Base-by-base conservation (phyloP, 2,329 filamentous ascomycete genomes). In the Macroventuria anomochaeta region DNA sequence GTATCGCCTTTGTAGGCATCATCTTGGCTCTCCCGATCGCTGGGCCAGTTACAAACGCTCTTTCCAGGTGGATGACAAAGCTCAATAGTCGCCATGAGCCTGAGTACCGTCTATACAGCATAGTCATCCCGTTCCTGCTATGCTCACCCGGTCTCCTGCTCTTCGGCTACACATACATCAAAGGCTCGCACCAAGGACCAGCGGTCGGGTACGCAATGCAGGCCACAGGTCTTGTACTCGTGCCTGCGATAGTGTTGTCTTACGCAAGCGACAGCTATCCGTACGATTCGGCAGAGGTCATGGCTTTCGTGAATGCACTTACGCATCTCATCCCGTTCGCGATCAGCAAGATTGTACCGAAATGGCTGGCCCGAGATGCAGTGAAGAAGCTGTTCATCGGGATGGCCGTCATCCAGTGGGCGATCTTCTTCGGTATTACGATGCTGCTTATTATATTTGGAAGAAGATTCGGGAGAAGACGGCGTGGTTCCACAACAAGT, bases 51-150 rank as follows among this genome's bases (percentile, higher is more conserved):
- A 10, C 12, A 21, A 17, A 36, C 18, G 11, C 11, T 6, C 5
- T 36, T 3, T 36, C 33, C 4, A 3, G 23, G 5, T 29, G 23
- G 20, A 10, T 47, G 12, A 17, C 44, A n/a, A 17, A 47, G 8
- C 17, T 26, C 6, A 38, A 20, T 31, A 33, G 44, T 7, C 7
- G 7, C 12, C 44, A 47, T 21, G 11, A 47, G 13, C 44, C 44
- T 7, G 44, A 47, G 31, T 47, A 47, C 15, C 44, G 44, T 23
- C 12, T 47, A 15, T 37, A 47, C 32, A 47, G 32, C 33, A 47
- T 47, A 25, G 20, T 42, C 8, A n/a, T 42, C 8, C 39, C 39
- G 2, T 28, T 29, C 28, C 3, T 28, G 2, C 3, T 42, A 3
- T 42, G 39, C 25, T 42, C 39, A 1, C 26, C 39, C 5, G 39